Evolutionary conservation across 495 filamentous ascomycete genomes (phyloP), one percentile per base, ranked within the genome.

Genomic region (Aspergillus carlsbadensis): DNA sequence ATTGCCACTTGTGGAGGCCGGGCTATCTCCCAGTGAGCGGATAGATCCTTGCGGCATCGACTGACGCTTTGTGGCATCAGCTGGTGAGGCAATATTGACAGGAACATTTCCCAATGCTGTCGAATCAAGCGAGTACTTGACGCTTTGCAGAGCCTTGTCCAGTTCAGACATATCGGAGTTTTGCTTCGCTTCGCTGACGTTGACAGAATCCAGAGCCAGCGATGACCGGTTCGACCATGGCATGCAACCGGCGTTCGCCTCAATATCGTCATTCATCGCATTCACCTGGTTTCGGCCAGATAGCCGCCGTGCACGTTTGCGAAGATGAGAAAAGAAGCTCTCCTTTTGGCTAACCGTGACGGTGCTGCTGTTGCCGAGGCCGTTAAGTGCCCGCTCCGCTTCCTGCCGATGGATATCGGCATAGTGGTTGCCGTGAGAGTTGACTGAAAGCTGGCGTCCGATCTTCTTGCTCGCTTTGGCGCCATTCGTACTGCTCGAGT

Each of bases 281-380:
- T 87, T 85, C 22, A 83, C 81, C 69, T 93, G 90, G 64, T 93
- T 89, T 21, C 91, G 86, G 33, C 94, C 95, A 31, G 95, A 99
- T 22, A 99, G 84, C 61, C 95, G 81, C 58, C 95, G 84, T 7
- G 95, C 95, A 21, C 92, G 86, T 71, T 99, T 99, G 37, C 95
- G 84, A 6, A 99, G 81, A 63, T 99, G 95, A 7, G 95, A 97
- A 71, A 98, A 98, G 75, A 97, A 98, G 69, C 93, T 88, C 66
- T 98, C 94, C 63, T 93, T 92, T 33, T 89, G 88, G 14, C 77
- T 88, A 55, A 80, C 82, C 7, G 60, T 67, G 73, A 83, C 22
- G 84, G 88, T 56, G 84, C 88, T 44, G 76, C 80, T 52, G 84
- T 71, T 80, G 56, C 86, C 83, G n/a, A 57, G 33, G 26, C 92